Base-by-base conservation (phyloP, 805 yeast genomes). In the Saccharomycopsis sp. region DNA sequence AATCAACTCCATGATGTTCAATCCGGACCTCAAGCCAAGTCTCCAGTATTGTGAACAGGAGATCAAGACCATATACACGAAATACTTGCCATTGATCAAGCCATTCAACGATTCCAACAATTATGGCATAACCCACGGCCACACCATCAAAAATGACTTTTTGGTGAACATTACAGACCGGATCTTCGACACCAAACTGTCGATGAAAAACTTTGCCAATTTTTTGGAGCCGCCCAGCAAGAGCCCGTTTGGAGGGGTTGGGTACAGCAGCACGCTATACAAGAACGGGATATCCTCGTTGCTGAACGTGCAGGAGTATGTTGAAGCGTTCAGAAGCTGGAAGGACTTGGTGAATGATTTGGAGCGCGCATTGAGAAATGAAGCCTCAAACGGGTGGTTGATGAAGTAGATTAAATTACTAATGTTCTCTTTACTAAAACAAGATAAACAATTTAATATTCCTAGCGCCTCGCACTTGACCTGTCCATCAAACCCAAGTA, bases 1-100 rank as follows among this genome's bases (percentile, higher is more conserved):
- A 5, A 50, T 57, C 23, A 54, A 56, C 36, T 57, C 61, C 2
- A 38, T 57, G 25, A 55, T 53, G 25, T 39, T 49, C 13, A 56
- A 55, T 34, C 48, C 48, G 20, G 54, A 52, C 7, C 46, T 55
- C 19, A 36, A 53, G 5, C n/a, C 10, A 26, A 35, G 21, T 8
- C 21, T 35, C 19, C 6, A 25, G 2, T 17, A 23, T 7, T 35
- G 22, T 35, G 38, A 35, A 22, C n/a, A n/a, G 7, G 38, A 35
- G 22, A 16, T 35, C 6, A 10, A n/a, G 27, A 56, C 57, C 19
- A 46, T 48, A 21, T 35, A 54, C 7, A 51, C 52, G 7, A 56
- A 55, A 30, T 50, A 49, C 18, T 30, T 58, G 20, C 52, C 57
- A 21, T 29, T 53, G 16, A 41, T 58, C 27, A 55, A 54, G 27